Conservation (phyloP, 345 rosid genomes). For the Physaria fendleri region DNA sequence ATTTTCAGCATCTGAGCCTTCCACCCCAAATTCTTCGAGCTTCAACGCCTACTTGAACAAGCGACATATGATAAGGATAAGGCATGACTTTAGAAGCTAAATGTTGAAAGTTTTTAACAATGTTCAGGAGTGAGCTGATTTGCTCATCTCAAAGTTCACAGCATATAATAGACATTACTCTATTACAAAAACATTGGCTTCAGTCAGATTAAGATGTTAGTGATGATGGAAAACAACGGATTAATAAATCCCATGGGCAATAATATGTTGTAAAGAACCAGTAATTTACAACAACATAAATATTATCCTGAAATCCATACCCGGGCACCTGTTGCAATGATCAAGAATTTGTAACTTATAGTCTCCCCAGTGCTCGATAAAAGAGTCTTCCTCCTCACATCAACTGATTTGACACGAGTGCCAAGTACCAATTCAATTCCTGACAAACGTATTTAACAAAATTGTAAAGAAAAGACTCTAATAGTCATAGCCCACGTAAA, state of each 20-base stretch:
- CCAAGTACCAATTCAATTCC: slow-evolving; percentile 95
- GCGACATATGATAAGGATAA: slow-evolving; percentile 5
- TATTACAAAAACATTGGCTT: neutral
- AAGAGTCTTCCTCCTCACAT: slow-evolving; percentile 79
- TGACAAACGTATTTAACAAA: slow-evolving; percentile 27
- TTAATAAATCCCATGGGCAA: neutral
- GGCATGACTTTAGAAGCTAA: slow-evolving; percentile 9
- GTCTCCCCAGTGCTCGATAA: slow-evolving; percentile 90
- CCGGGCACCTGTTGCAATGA: slow-evolving; percentile 99
- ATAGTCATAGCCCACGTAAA: neutral
- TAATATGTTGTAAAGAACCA: neutral
- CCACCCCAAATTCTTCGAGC: slow-evolving; percentile 96
- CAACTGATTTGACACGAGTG: slow-evolving; percentile 85
- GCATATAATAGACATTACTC: neutral
- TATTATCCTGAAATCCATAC: slow-evolving; percentile 45
- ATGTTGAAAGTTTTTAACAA: neutral
- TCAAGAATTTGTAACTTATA: slow-evolving; percentile 78
- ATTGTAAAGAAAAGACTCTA: neutral
- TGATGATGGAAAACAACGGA: neutral
- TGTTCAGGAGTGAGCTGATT: neutral
- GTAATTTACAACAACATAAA: neutral
- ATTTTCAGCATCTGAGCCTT: slow-evolving; percentile 78
- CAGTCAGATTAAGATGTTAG: neutral
- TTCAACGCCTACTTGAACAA: slow-evolving; percentile 55
- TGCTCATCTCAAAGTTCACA: neutral